These are phyloP conservation scores for Neurospora sp. DNA, from an alignment of 495 filamentous ascomycete genomes.

Conservation along the genomic window DNA sequence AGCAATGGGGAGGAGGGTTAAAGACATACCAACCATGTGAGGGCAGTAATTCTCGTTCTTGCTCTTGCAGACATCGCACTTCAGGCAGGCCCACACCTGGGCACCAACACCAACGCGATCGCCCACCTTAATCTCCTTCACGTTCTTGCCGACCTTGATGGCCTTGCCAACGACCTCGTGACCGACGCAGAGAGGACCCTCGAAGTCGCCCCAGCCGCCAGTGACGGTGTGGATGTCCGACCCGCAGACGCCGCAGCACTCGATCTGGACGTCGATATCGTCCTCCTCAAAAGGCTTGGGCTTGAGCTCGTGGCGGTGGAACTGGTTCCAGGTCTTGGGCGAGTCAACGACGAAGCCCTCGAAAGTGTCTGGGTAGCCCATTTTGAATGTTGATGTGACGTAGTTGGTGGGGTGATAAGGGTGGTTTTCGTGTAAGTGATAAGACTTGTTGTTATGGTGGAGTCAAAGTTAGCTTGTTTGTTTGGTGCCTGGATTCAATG, in stretches of 20 bases:
- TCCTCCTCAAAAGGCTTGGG: conserved; percentile 67
- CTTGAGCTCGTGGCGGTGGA: conserved; percentile 46
- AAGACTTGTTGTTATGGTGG: not conserved
- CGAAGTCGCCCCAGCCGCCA: conserved; percentile 61
- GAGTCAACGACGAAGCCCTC: conserved; percentile 47
- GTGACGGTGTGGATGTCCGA: conserved; percentile 71
- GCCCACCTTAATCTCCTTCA: conserved; percentile 50
- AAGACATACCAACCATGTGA: conserved; percentile 32
- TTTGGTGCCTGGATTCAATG: not conserved
- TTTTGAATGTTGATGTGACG: conserved; percentile 19
- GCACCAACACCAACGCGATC: conserved; percentile 75
- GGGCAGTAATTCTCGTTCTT: conserved; percentile 75
- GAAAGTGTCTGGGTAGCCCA: conserved; percentile 70
- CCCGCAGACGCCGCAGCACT: conserved; percentile 65
- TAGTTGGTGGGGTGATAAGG: not conserved
- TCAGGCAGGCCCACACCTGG: conserved; percentile 63
- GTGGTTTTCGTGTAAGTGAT: not conserved
- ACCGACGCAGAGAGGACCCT: conserved; percentile 60
- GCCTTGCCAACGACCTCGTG: conserved; percentile 68
- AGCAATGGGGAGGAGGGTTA: not conserved
- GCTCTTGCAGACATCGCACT: conserved; percentile 31
- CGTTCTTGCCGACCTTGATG: conserved; percentile 50
- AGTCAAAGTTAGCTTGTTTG: not conserved
- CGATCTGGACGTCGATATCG: conserved; percentile 59
- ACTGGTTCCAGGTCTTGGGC: conserved; percentile 20